Percentiles rank a stretch among this genome's conserved stretches.
Evolutionary conservation across 345 rosid species (phyloP).

Genomic region (Triadica sebifera): DNA sequence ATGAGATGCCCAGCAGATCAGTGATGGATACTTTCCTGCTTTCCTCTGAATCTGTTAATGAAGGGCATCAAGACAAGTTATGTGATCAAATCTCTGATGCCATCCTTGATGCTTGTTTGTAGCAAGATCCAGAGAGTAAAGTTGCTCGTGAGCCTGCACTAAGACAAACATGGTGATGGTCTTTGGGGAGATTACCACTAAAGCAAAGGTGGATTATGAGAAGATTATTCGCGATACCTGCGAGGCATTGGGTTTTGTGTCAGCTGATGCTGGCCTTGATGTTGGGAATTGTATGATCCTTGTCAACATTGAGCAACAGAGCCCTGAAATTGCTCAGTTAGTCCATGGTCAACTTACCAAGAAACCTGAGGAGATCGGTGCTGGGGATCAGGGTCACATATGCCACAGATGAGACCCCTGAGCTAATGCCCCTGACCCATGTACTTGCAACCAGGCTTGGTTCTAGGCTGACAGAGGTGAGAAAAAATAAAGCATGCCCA

Average conservation of each 20-base stretch:
- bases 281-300: conserved; percentile 10
- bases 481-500: conserved; percentile 15
- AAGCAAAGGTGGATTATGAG: conserved; percentile 6
- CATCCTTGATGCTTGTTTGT: conserved; percentile 13
- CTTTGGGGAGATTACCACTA: conserved; percentile 6
- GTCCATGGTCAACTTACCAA: conserved; percentile 17
- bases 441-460: conserved; percentile 19
- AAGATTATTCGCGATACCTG: conserved; percentile 12
- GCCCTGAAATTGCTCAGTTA: conserved; percentile 15
- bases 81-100: conserved; percentile 18
- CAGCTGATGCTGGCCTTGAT: conserved; percentile 16
- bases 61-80: conserved; percentile 13
- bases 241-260: conserved; percentile 7
- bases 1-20: not conserved
- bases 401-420: conserved; percentile 20
- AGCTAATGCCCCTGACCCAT: conserved; percentile 19
- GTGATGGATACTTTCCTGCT: conserved; percentile 17
- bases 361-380: conserved; percentile 19
- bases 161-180: conserved; percentile 14
- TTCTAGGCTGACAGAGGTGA: conserved; percentile 17
- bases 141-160: conserved; percentile 13
- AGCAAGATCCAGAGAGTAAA: conserved; percentile 20
- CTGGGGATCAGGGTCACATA: conserved; percentile 14
- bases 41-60: conserved; percentile 14
- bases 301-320: conserved; percentile 12